These are phyloP conservation scores for Pterocarpus santalinus DNA, from an alignment of 306 rosid genomes.

Conservation along the genomic window DNA sequence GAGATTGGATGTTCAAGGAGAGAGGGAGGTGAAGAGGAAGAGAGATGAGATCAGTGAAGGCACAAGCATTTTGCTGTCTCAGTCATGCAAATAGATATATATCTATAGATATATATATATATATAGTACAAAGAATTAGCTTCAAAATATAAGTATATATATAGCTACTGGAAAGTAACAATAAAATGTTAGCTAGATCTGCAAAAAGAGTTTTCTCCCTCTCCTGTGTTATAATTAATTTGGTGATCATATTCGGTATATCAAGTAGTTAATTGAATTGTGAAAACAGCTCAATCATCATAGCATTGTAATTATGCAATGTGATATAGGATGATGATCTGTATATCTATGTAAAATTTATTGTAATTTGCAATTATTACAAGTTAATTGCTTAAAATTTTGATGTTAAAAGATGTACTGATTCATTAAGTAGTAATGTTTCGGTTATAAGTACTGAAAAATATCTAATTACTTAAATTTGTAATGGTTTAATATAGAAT, in stretches of 20 bases:
- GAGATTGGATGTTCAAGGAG: slow-evolving; percentile 77
- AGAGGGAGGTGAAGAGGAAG: slow-evolving; percentile 69
- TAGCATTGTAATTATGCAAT: slow-evolving; percentile 1
- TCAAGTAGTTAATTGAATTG: slow-evolving; percentile 20
- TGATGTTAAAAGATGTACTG: background rate
- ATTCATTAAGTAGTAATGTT: background rate
- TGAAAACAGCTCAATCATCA: slow-evolving; percentile 34
- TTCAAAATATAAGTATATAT: background rate
- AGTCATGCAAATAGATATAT: slow-evolving; percentile 69
- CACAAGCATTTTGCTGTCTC: slow-evolving; percentile 73
- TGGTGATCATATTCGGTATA: background rate
- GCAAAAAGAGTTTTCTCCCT: background rate
- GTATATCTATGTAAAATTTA: background rate
- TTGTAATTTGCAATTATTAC: too few relatives aligned
- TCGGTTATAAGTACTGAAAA: background rate
- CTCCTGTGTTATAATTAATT: slow-evolving; percentile 6
- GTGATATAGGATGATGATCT: background rate
- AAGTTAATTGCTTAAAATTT: background rate
- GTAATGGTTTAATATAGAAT: too few relatives aligned
- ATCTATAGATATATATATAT: background rate
- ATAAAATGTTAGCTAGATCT: slow-evolving; percentile 11
- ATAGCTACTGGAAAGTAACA: slow-evolving; percentile 24
- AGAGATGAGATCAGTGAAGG: slow-evolving; percentile 63
- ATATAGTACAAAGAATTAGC: background rate
- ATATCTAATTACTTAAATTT: too few relatives aligned